Base-by-base conservation (phyloP, 2,329 filamentous ascomycete genomes). In the Xylaria sp. region DNA sequence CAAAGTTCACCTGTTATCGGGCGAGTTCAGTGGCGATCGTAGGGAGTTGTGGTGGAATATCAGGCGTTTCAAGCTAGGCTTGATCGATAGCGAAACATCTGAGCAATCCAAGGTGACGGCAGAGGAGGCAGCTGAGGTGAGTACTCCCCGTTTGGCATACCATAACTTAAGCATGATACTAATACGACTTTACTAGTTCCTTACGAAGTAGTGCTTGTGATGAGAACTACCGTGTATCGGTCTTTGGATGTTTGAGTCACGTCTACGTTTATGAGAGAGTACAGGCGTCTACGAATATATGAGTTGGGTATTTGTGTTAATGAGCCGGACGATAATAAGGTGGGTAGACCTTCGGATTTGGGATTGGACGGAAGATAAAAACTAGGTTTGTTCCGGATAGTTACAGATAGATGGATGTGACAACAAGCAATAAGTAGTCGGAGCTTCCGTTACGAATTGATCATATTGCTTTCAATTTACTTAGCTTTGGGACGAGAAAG, bases 41-140 rank as follows among this genome's bases (percentile, higher is more conserved):
- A 87, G 87, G 71, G 93, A 97, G 76, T 89, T 97, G 81, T 97
- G 94, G 94, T 92, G 88, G 82, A 84, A 87, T 73, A 81, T 97
- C 28, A 86, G 90, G 73, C 87, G 83, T 67, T 87, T 85, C 49
- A 88, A 84, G 73, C 81, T 97, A 65, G 93, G 94, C 0, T 82
- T 97, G 77, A 90, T 98, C 74, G 89, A 92, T 71, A 83, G 85
- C 61, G 84, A 81, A 57, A 83, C 88, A 74, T 87, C 86, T 2
- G 88, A 92, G 51, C 82, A 84, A 20, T 94, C 92, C 0, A 83
- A 88, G 36, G 88, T 94, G 4, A 88, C 86, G 0, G 86, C 88
- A 60, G 89, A 92, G 53, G 91, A 94, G 74, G 93, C 92, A n/a
- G 87, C 84, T 61, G 85, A 89, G 82, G 87, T 88, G 71, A 70